Evolutionary conservation across 2,329 filamentous ascomycete species (phyloP), one percentile per base, ranked within the genome.

Genomic region (Pseudocercospora fuligena): DNA sequence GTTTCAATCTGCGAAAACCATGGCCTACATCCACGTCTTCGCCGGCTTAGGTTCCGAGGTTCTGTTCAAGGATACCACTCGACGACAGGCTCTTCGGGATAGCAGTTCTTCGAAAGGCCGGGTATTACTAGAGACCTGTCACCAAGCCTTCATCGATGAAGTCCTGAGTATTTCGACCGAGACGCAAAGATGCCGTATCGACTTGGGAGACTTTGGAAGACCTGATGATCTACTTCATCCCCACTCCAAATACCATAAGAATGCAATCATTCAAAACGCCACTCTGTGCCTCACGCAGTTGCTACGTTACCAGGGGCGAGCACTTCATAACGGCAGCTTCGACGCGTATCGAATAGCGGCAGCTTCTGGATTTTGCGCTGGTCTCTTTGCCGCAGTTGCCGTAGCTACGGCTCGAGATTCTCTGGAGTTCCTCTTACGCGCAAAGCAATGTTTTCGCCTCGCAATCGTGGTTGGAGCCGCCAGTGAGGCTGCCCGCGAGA

Each of bases 41-140:
- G 63, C 63, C n/a, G 63, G 63, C n/a, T 59, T 65, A n/a, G 63
- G 63, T 23, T 65, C 63, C 29, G 63, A 65, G 51, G 33, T 46
- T n/a, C 49, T 65, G 9, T 65, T 65, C 63, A 58, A 53, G 36
- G 40, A 56, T n/a, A 46, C 63, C 11, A 64, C 62, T 29, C 49
- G 62, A 33, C 40, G 57, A 27, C 58, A 57, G 43, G 59, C 63
- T 33, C 36, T 61, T 25, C 36, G 25, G 33, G 59, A 61, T 27
- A 33, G 46, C 29, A 59, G 58, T 23, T 31, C 49, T 29, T 29
- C 63, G 43, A 59, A 65, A 54, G 63, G 63, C 58, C 59, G 60
- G 31, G 12, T 65, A 21, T 36, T 65, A 19, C 31, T 65, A 29
- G 58, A 65, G 29, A 59, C 46, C n/a, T 65, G 63, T 53, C 43